Conservation (phyloP, 805 yeast genomes). For the Ogataea methylovora region DNA sequence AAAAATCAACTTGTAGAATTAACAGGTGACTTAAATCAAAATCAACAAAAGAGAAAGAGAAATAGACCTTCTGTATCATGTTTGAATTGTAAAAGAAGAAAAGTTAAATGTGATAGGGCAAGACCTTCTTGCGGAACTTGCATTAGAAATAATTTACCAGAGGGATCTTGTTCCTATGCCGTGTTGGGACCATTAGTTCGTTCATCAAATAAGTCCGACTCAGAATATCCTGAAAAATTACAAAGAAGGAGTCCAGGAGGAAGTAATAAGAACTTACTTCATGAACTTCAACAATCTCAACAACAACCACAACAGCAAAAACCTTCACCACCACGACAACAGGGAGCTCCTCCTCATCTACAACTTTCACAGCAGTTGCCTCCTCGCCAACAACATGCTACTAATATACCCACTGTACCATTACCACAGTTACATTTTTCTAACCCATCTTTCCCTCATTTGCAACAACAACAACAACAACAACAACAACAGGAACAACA, state of each 20-base stretch:
- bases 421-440: neutral
- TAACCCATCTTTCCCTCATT: neutral
- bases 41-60: conserved; percentile 25
- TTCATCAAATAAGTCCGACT: no score
- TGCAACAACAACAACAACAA: neutral
- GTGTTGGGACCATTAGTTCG: no score
- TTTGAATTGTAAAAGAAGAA: conserved; percentile 37
- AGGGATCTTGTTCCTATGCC: neutral
- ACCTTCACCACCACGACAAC: neutral
- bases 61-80: conserved; percentile 39
- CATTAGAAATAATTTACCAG: conserved; percentile 6
- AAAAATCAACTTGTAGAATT: neutral
- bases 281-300: neutral
- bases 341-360: neutral
- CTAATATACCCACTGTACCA: neutral
- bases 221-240: no score
- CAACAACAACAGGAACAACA: neutral
- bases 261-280: neutral
- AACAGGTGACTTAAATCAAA: neutral
- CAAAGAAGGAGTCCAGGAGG: neutral
- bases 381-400: neutral
- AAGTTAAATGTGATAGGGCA: conserved; percentile 34
- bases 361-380: neutral
- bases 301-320: neutral
- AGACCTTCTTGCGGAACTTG: conserved; percentile 29